These are phyloP conservation scores for Leccinum uliginosum DNA, from an alignment of 768 basidiomycete genomes.

Conservation along the genomic window DNA sequence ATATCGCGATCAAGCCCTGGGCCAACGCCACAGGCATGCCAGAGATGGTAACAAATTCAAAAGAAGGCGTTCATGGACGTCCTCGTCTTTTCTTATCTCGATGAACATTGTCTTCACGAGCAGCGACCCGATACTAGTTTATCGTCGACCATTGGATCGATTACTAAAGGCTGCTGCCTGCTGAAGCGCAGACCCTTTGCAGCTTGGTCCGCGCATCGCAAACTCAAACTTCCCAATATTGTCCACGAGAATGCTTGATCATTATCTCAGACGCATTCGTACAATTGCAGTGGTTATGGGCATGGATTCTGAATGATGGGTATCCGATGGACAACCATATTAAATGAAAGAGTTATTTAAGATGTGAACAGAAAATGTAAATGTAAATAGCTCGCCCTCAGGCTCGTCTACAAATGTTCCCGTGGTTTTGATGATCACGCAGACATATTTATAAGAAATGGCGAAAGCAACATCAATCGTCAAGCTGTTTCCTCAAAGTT, in stretches of 20 bases:
- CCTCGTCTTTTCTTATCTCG: neutral
- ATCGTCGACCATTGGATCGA: slow-evolving; percentile 32
- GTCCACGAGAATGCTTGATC: slow-evolving; percentile 35
- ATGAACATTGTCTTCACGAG: neutral
- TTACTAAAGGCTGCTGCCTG: slow-evolving; percentile 24
- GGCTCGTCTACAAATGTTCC: no score
- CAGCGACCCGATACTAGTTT: slow-evolving; percentile 13
- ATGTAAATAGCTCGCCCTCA: no score
- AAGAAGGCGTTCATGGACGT: neutral
- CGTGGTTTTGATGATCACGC: no score
- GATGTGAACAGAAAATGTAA: no score
- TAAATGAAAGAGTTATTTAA: no score
- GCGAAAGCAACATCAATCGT: neutral
- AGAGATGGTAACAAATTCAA: no score
- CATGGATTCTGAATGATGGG: no score
- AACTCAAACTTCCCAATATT: slow-evolving; percentile 53
- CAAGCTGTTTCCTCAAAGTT: neutral
- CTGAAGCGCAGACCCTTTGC: slow-evolving; percentile 17
- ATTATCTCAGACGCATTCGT: no score
- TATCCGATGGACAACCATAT: no score
- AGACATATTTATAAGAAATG: no score
- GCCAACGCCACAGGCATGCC: neutral
- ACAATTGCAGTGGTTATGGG: no score
- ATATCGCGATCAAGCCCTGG: neutral
- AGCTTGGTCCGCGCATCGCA: slow-evolving; percentile 7